These are phyloP conservation scores for Chloromonas sp. DNA, from an alignment of 163 green algal genomes.

Conservation along the genomic window DNA sequence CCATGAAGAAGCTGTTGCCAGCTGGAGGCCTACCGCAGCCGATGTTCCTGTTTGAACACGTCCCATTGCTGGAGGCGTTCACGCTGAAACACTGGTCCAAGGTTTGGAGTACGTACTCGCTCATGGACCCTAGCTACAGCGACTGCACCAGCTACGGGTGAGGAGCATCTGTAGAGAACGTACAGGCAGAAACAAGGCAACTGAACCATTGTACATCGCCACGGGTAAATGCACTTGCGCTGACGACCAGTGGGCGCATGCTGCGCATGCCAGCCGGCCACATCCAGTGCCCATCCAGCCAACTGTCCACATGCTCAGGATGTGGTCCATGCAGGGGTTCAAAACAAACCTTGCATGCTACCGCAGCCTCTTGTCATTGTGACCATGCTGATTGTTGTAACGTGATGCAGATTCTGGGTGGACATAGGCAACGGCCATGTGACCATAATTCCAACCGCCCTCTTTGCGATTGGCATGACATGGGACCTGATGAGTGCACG, in stretches of 20 bases:
- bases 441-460: slow-evolving; percentile 14
- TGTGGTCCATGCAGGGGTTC: neutral
- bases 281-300: neutral
- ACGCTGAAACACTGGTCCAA: slow-evolving; percentile 17
- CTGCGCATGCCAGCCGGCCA: neutral
- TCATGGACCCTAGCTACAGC: slow-evolving; percentile 25
- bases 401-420: slow-evolving; percentile 13
- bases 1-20: slow-evolving; percentile 4
- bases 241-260: neutral
- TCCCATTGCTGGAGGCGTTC: slow-evolving; percentile 8
- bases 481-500: slow-evolving; percentile 16
- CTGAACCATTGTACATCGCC: no score
- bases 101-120: slow-evolving; percentile 26
- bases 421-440: slow-evolving; percentile 19
- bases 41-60: slow-evolving; percentile 22
- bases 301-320: neutral
- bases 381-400: no score
- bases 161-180: no score
- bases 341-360: no score
- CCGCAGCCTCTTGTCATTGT: no score
- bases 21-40: slow-evolving; percentile 5
- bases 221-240: neutral
- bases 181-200: no score
- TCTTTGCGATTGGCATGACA: slow-evolving; percentile 19
- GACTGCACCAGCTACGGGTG: neutral